Conservation (phyloP, 2,329 filamentous ascomycete genomes). For the Sporothrix brasiliensis region DNA sequence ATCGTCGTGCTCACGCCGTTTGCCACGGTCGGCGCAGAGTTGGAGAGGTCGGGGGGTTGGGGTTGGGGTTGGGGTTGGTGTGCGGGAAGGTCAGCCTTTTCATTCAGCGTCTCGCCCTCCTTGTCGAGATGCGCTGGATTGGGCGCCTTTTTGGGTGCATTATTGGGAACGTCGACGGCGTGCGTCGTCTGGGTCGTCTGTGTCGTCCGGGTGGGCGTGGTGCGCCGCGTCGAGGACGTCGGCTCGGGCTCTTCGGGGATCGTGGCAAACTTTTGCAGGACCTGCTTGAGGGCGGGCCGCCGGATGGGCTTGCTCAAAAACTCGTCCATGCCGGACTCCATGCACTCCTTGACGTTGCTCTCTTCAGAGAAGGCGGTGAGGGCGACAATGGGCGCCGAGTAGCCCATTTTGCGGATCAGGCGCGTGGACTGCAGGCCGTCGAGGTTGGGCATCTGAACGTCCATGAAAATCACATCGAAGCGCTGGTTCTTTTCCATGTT, state of each 20-base stretch:
- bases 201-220: slow-evolving; percentile 39
- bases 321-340: slow-evolving; percentile 90
- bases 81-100: neutral
- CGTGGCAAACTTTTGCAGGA: slow-evolving; percentile 80
- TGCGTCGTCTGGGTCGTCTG: slow-evolving; percentile 36
- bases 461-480: slow-evolving; percentile 94
- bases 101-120: neutral
- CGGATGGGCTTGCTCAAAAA: slow-evolving; percentile 79
- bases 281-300: slow-evolving; percentile 81
- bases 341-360: slow-evolving; percentile 81
- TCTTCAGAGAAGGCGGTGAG: slow-evolving; percentile 90
- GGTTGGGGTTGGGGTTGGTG: slow-evolving; percentile 2
- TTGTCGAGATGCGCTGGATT: neutral
- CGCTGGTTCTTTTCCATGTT: slow-evolving; percentile 72
- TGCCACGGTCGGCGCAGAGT: neutral
- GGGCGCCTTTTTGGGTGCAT: neutral
- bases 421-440: slow-evolving; percentile 86
- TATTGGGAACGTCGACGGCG: slow-evolving; percentile 1
- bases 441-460: slow-evolving; percentile 92
- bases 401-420: slow-evolving; percentile 83
- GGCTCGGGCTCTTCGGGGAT: slow-evolving; percentile 71
- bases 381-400: slow-evolving; percentile 84
- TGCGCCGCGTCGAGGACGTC: slow-evolving; percentile 43
- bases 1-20: slow-evolving; percentile 25
- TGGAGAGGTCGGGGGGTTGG: slow-evolving; percentile 8